These are phyloP conservation scores for Cladosporium oxysporum DNA, from an alignment of 2,329 filamentous ascomycete genomes.

Conservation along the genomic window DNA sequence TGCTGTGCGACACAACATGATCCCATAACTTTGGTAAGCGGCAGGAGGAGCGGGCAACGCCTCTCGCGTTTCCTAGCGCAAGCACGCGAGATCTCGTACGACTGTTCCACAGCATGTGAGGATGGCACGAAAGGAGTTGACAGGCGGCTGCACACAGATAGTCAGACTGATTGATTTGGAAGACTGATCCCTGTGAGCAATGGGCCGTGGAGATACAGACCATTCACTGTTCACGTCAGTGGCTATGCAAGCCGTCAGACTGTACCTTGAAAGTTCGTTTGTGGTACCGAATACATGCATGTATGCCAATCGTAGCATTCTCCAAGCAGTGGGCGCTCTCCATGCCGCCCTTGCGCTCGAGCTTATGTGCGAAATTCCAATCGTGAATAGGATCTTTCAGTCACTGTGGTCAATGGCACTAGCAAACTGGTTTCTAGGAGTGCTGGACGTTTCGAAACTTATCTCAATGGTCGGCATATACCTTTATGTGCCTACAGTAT, in stretches of 20 bases:
- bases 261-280: not conserved
- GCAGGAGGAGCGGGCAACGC: not conserved
- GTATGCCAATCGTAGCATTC: conserved; percentile 3
- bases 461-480: too few species aligned
- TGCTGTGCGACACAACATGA: conserved; percentile 4
- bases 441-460: too few species aligned
- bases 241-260: conserved; percentile 7
- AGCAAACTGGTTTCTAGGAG: too few species aligned
- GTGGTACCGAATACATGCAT: not conserved
- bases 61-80: conserved; percentile 11
- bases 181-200: not conserved
- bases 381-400: too few species aligned
- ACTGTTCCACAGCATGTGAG: conserved; percentile 5
- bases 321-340: not conserved
- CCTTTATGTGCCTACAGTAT: too few species aligned
- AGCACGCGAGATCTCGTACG: conserved; percentile 16
- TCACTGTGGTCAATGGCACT: too few species aligned
- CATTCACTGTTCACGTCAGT: conserved; percentile 4
- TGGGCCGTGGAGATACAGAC: not conserved
- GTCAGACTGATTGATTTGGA: not conserved
- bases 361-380: too few species aligned
- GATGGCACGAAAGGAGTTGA: conserved; percentile 7
- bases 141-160: conserved; percentile 5
- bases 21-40: conserved; percentile 1
- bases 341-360: too few species aligned